These are phyloP conservation scores for Stevia rebaudiana DNA, from an alignment of 140 eudicot species.

Conservation along the genomic window DNA sequence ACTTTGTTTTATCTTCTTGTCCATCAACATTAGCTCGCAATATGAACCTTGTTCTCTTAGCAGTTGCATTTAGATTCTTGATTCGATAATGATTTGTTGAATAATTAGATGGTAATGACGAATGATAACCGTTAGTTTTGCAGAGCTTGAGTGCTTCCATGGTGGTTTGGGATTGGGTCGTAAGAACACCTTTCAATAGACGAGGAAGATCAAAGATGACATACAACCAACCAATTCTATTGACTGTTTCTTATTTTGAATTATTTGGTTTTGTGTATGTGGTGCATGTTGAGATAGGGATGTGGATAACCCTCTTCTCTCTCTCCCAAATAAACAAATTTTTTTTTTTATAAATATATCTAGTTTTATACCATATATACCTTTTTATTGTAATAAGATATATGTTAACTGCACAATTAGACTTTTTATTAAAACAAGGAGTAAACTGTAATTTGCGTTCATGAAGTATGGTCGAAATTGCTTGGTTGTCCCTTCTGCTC, in stretches of 20 bases:
- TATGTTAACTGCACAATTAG: too few species aligned
- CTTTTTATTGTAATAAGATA: too few species aligned
- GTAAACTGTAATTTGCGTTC: too few species aligned
- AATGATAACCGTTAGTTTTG: conserved; percentile 6
- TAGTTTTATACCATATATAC: too few species aligned
- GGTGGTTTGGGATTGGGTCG: conserved; percentile 2
- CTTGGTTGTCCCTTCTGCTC: too few species aligned
- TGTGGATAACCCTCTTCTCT: conserved; percentile 31
- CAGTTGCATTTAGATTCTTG: background rate
- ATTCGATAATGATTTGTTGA: background rate
- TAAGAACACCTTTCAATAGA: too few species aligned
- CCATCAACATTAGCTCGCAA: conserved; percentile 34
- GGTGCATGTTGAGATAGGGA: conserved; percentile 36
- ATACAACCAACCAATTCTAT: conserved; percentile 10
- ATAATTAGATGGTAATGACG: conserved; percentile 10
- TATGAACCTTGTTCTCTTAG: conserved; percentile 21
- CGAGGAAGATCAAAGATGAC: too few species aligned
- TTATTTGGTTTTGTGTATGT: conserved; percentile 30
- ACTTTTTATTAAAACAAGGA: too few species aligned
- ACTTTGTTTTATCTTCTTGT: conserved; percentile 34
- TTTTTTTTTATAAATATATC: too few species aligned
- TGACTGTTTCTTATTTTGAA: background rate
- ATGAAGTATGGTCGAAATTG: too few species aligned
- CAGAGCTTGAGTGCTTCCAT: conserved; percentile 29
- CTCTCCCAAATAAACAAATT: too few species aligned